Evolutionary conservation across 1,284 basidiomycete genomes (phyloP).

Genomic region (Vanrija pseudolonga): DNA sequence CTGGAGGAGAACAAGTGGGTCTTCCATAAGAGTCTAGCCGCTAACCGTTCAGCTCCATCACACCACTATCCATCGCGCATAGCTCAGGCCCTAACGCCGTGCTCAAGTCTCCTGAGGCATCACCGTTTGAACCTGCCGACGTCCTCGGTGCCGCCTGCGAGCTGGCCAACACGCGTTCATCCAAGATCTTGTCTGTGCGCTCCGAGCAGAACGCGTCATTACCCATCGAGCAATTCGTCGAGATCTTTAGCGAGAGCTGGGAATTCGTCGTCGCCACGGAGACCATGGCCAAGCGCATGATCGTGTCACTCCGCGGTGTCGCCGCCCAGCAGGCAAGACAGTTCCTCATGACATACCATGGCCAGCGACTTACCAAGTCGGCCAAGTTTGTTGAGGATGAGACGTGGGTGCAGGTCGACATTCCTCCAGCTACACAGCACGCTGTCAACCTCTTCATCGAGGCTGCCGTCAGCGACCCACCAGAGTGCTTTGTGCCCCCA

Average conservation of each 20-base stretch:
- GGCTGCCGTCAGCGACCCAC: conserved; percentile 75
- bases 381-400: conserved; percentile 71
- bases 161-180: conserved; percentile 73
- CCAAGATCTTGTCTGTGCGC: conserved; percentile 71
- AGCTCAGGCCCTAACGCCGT: not conserved
- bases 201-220: conserved; percentile 73
- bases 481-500: conserved; percentile 58
- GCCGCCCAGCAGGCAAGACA: conserved; percentile 80
- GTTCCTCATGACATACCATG: conserved; percentile 83
- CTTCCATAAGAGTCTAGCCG: not conserved
- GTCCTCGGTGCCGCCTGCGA: conserved; percentile 76
- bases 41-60: not conserved
- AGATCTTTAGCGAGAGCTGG: conserved; percentile 82
- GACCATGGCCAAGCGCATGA: conserved; percentile 79
- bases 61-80: not conserved
- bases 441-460: conserved; percentile 71
- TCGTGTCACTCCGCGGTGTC: conserved; percentile 80
- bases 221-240: conserved; percentile 68
- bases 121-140: conserved; percentile 62
- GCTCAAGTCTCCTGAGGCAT: not conserved
- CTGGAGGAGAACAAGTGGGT: conserved; percentile 47
- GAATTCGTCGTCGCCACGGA: conserved; percentile 84
- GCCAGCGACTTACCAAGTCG: conserved; percentile 70
- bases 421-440: conserved; percentile 63
- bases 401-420: conserved; percentile 65